These are phyloP conservation scores for Kwoniella dejecticola DNA, from an alignment of 768 basidiomycete species.

Conservation along the genomic window DNA sequence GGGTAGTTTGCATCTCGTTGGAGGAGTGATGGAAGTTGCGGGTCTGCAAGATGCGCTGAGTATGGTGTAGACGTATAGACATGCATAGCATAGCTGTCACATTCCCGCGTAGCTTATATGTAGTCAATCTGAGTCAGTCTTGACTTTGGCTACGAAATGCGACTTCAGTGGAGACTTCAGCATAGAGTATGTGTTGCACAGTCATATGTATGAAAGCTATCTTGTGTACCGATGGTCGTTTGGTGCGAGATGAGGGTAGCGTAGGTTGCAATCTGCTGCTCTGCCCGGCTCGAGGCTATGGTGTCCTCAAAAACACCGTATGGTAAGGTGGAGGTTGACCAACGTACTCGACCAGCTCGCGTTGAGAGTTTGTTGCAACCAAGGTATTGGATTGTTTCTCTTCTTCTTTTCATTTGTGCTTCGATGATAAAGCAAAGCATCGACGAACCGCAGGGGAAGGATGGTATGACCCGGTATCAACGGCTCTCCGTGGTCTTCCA, in stretches of 20 bases:
- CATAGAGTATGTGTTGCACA: no score
- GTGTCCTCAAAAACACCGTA: not conserved
- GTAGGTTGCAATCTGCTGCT: no score
- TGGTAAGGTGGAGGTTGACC: constrained; percentile 7
- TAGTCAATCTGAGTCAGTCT: no score
- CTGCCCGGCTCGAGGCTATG: no score
- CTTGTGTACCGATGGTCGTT: no score
- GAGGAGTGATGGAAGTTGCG: constrained; percentile 89
- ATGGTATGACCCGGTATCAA: not conserved
- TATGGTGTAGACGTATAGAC: constrained; percentile 50
- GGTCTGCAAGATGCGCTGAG: constrained; percentile 64
- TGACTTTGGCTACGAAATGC: no score
- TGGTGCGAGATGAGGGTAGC: no score
- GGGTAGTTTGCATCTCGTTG: constrained; percentile 90
- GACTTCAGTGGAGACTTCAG: no score
- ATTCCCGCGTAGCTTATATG: no score
- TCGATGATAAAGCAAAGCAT: not conserved
- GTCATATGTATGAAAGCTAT: no score
- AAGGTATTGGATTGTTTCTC: not conserved
- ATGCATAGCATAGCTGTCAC: no score
- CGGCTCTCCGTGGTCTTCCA: no score
- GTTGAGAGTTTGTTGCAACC: not conserved
- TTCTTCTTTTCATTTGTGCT: not conserved
- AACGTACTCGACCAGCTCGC: not conserved
- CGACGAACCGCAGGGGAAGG: not conserved